Evolutionary conservation across 306 rosid species (phyloP).

Genomic region (Lithocarpus polystachyus): DNA sequence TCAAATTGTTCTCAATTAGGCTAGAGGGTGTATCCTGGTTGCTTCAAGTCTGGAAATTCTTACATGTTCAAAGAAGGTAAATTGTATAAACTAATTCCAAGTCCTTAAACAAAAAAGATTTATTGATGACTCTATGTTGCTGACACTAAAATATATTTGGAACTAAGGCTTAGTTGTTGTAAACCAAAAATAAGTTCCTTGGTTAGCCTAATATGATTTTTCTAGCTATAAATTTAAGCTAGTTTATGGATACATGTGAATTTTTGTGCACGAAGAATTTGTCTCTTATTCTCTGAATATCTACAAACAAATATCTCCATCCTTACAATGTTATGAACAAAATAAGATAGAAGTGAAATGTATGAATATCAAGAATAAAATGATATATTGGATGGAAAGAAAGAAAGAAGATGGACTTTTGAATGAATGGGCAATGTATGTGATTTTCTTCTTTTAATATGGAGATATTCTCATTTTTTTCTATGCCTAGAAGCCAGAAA

Average conservation of each 20-base stretch:
- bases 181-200: not conserved
- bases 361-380: too few species aligned
- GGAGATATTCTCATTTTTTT: too few species aligned
- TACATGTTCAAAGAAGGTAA: conserved; percentile 52
- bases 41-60: conserved; percentile 92
- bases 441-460: too few species aligned
- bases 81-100: not conserved
- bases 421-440: too few species aligned
- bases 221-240: not conserved
- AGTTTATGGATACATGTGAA: not conserved
- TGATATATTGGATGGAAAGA: too few species aligned
- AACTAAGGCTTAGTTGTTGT: too few species aligned
- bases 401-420: too few species aligned
- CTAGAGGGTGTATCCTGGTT: conserved; percentile 80
- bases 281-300: not conserved
- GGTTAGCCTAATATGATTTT: conserved; percentile 1
- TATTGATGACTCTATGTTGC: too few species aligned
- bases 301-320: conserved; percentile 5
- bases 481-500: too few species aligned
- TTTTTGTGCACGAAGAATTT: not conserved
- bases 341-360: too few species aligned
- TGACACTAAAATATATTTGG: too few species aligned
- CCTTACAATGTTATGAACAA: conserved; percentile 38
- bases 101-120: conserved; percentile 10
- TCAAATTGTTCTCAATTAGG: conserved; percentile 40